Percentiles rank a stretch among this genome's conserved stretches.
phyloP scores from a whole-genome alignment of 2,329 filamentous ascomycete genomes.

The Decorospora gaudefroyi region DNA sequence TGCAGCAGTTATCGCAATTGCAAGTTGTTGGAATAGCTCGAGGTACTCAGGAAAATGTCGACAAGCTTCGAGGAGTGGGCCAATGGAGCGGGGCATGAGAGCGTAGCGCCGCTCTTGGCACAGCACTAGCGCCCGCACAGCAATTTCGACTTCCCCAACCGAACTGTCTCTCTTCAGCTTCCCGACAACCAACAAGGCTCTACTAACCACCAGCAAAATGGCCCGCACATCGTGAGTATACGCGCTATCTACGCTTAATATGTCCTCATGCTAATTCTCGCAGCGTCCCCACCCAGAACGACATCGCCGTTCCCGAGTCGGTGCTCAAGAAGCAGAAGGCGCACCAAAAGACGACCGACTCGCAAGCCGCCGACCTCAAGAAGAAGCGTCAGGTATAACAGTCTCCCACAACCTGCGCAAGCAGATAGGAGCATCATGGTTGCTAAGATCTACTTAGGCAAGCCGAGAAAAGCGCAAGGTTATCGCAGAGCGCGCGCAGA shows the following conservation, averaged over 20 bases:
- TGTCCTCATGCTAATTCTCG: constrained; percentile 1
- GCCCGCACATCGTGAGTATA: constrained; percentile 43
- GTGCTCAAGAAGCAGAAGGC: constrained; percentile 99
- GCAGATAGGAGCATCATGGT: constrained; percentile 47
- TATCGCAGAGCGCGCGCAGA: constrained; percentile 99
- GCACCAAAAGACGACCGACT: constrained; percentile 97
- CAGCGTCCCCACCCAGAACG: constrained; percentile 88
- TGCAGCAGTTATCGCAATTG: constrained; percentile 28
- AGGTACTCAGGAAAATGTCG: constrained; percentile 36
- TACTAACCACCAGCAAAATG: constrained; percentile 47
- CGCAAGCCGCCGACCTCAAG: constrained; percentile 75
- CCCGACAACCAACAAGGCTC: constrained; percentile 34
- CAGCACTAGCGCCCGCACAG: constrained; percentile 31
- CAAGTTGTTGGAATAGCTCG: constrained; percentile 30
- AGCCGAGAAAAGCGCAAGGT: constrained; percentile 98
- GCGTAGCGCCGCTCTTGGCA: constrained; percentile 28
- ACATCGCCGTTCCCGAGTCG: constrained; percentile 98
- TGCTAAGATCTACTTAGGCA: constrained; percentile 65
- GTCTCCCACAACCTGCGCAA: constrained; percentile 44
- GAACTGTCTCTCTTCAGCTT: constrained; percentile 31
- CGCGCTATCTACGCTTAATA: neutral
- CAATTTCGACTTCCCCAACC: constrained; percentile 26
- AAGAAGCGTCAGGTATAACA: constrained; percentile 90
- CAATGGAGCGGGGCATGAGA: constrained; percentile 15
- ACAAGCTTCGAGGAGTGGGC: constrained; percentile 22